Conservation (phyloP, 2,329 filamentous ascomycete species). For the Orbilia javanica region DNA sequence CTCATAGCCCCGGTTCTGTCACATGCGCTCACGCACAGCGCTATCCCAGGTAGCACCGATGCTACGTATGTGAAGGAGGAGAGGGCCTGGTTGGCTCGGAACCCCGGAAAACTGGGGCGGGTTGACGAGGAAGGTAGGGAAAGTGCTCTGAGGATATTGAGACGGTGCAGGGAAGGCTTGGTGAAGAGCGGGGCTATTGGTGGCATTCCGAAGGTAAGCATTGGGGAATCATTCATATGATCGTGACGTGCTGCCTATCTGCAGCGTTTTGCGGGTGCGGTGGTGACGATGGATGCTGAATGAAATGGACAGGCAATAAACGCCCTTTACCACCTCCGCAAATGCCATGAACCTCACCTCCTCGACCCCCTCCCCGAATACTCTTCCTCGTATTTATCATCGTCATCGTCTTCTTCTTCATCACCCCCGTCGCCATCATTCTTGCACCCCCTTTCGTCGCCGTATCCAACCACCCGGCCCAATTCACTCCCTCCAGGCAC, state of each 20-base stretch:
- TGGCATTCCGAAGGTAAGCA: slow-evolving; percentile 69
- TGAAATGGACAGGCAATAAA: slow-evolving; percentile 66
- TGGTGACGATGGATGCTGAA: background rate
- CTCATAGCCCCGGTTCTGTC: slow-evolving; percentile 68
- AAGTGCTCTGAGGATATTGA: slow-evolving; percentile 65
- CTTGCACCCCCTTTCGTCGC: slow-evolving; percentile 50
- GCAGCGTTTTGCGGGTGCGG: no score
- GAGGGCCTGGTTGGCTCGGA: slow-evolving; percentile 41
- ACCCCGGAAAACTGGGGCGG: slow-evolving; percentile 33
- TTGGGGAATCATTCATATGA: background rate
- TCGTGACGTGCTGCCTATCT: no score
- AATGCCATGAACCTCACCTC: slow-evolving; percentile 33
- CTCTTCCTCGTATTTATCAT: slow-evolving; percentile 1
- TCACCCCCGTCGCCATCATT: background rate
- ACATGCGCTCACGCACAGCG: slow-evolving; percentile 65
- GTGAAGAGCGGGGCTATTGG: slow-evolving; percentile 69
- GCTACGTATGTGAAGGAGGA: slow-evolving; percentile 64
- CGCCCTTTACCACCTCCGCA: slow-evolving; percentile 49
- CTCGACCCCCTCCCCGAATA: slow-evolving; percentile 22
- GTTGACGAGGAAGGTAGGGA: slow-evolving; percentile 53
- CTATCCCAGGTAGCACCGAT: slow-evolving; percentile 62
- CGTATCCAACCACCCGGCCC: slow-evolving; percentile 64
- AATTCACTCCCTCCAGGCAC: slow-evolving; percentile 67
- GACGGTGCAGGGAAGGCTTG: slow-evolving; percentile 69
- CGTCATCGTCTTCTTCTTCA: no score